Base-by-base conservation (phyloP, 345 rosid genomes). In the Punica granatum region DNA sequence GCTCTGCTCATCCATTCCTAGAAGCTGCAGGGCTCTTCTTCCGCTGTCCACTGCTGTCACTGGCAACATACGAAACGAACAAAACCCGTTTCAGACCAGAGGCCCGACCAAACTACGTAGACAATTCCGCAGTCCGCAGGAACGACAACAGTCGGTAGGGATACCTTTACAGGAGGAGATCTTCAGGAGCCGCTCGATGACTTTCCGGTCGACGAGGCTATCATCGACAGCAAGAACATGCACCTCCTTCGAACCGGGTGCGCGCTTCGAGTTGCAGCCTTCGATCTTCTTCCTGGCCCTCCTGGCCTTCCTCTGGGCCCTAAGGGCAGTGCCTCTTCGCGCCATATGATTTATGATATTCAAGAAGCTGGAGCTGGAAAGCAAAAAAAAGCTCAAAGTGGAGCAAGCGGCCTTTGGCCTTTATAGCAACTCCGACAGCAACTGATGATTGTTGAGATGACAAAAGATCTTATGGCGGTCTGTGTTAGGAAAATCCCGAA, bases 41-140 rank as follows among this genome's bases (percentile, higher is more conserved):
- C 97, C 97, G 58, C 96, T 94, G 42, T 90, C 99, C 37, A 86
- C 98, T 1, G 89, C 94, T 54, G 98, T 93, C 36, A 93, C 98
- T 93, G 87, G 44, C 72, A 21, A 13, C 39, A 44, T 37, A 37
- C 42, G 9, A 31, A 44, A 58, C 64, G 19, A 44, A 44, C 12
- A 32, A 61, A 60, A 58, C 51, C 41, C 23, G 41, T 65, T n/a
- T n/a, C 32, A 26, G 34, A 25, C 15, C 3, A 44, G 13, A 37
- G 11, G 41, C 41, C 5, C 11, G 11, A 5, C 11, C 41, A 37
- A 37, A 37, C n/a, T n/a, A n/a, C n/a, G n/a, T 37, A 11, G 41
- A 11, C 41, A 37, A 37, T n/a, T n/a, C n/a, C 41, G 11, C 11
- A 4, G 41, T 37, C 5, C 11, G 41, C 5, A 37, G 4, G 49